These are phyloP conservation scores for Ogataea corticis DNA, from an alignment of 805 yeast genomes.

Conservation along the genomic window DNA sequence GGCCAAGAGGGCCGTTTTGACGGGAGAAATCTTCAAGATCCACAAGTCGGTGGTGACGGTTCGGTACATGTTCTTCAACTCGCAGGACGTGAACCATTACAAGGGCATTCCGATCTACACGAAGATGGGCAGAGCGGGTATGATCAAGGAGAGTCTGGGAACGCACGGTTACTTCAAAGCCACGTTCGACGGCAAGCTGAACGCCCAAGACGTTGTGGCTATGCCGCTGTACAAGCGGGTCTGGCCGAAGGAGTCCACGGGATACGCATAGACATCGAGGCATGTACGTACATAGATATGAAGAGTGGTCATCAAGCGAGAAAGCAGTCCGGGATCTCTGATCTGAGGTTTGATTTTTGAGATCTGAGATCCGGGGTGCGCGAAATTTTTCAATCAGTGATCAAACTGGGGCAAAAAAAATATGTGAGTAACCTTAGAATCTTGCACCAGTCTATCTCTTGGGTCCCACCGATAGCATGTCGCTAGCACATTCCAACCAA, in stretches of 20 bases:
- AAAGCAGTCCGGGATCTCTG: too few species aligned
- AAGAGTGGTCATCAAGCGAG: too few species aligned
- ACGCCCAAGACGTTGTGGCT: conserved; percentile 89
- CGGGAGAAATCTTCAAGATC: conserved; percentile 94
- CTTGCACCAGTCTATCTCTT: too few species aligned
- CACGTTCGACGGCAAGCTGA: conserved; percentile 84
- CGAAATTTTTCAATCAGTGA: too few species aligned
- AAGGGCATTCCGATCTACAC: conserved; percentile 91
- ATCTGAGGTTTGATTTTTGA: too few species aligned
- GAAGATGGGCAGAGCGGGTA: conserved; percentile 89
- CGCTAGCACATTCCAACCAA: conserved; percentile 14
- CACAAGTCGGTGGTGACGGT: conserved; percentile 90
- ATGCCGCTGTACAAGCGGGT: conserved; percentile 92
- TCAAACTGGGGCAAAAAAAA: too few species aligned
- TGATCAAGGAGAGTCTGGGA: conserved; percentile 93
- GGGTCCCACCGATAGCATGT: conserved; percentile 9
- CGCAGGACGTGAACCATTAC: conserved; percentile 86
- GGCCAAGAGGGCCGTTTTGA: conserved; percentile 84
- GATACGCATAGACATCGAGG: background rate
- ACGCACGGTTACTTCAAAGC: conserved; percentile 99
- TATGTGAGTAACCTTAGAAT: too few species aligned
- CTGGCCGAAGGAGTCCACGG: conserved; percentile 64
- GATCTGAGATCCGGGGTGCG: too few species aligned
- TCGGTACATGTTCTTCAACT: conserved; percentile 95
- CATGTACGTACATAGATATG: too few species aligned